Percentiles rank a stretch among this genome's conserved stretches.
phyloP scores from a whole-genome alignment of 129 eudicot genomes.

The Flaveria ramosissima region DNA sequence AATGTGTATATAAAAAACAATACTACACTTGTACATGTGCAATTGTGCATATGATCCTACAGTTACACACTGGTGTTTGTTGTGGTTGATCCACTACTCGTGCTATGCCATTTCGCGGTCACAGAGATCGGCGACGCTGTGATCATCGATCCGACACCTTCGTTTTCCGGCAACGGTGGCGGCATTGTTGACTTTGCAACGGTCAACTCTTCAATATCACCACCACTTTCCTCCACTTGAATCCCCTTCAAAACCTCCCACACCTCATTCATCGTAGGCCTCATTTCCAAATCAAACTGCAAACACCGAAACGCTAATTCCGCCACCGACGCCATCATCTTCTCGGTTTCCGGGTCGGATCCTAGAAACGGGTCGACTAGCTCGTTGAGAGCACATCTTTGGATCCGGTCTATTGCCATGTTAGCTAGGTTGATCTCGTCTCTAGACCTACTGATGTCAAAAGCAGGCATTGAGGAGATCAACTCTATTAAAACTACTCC shows the following conservation, averaged over 20 bases:
- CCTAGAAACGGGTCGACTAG: slow-evolving; percentile 56
- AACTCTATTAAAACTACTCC: slow-evolving; percentile 89
- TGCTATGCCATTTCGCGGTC: slow-evolving; percentile 56
- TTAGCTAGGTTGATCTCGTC: slow-evolving; percentile 79
- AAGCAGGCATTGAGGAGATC: slow-evolving; percentile 85
- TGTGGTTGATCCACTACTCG: slow-evolving; percentile 45
- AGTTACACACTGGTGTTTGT: slow-evolving; percentile 39
- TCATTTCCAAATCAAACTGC: slow-evolving; percentile 71
- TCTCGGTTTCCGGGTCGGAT: slow-evolving; percentile 45
- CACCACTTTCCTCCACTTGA: slow-evolving; percentile 32
- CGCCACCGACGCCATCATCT: slow-evolving; percentile 76
- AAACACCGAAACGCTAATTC: slow-evolving; percentile 83
- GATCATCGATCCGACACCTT: slow-evolving; percentile 35
- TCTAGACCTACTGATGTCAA: slow-evolving; percentile 70
- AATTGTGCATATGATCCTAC: not conserved
- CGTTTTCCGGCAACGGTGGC: slow-evolving; percentile 56
- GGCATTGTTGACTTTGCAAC: slow-evolving; percentile 21
- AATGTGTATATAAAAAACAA: slow-evolving; percentile 7
- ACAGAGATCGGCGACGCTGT: slow-evolving; percentile 58
- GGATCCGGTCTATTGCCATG: slow-evolving; percentile 76
- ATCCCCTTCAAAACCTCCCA: slow-evolving; percentile 54
- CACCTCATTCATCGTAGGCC: slow-evolving; percentile 87
- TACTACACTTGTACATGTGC: slow-evolving; percentile 21
- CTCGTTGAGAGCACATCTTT: slow-evolving; percentile 62
- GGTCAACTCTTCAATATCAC: slow-evolving; percentile 12